phyloP scores from a whole-genome alignment of 2,329 filamentous ascomycete species.

The Diplocarpon rosae region DNA sequence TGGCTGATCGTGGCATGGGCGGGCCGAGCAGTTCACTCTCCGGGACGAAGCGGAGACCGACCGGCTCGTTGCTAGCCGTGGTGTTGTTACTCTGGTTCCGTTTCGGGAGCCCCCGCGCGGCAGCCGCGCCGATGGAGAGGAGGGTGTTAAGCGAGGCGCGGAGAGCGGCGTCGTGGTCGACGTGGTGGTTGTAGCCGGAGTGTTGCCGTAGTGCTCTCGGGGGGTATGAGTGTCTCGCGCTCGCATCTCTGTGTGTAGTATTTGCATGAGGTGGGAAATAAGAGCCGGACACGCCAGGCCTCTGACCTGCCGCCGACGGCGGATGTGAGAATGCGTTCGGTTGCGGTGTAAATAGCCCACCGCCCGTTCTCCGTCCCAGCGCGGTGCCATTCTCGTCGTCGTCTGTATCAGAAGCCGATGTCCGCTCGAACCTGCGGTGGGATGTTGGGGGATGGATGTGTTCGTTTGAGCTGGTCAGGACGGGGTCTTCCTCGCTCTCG shows the following conservation, averaged over 20 bases:
- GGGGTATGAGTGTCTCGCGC: constrained; percentile 26
- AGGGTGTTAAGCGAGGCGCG: constrained; percentile 90
- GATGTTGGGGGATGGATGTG: constrained; percentile 30
- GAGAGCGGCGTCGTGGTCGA: constrained; percentile 86
- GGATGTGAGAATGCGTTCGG: constrained; percentile 90
- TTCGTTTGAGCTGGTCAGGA: constrained; percentile 49
- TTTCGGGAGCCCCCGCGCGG: constrained; percentile 73
- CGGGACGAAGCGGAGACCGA: constrained; percentile 47
- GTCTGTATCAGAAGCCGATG: constrained; percentile 36
- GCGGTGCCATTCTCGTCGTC: constrained; percentile 73
- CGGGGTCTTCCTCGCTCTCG: constrained; percentile 73
- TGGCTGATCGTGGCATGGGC: constrained; percentile 20
- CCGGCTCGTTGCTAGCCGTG: constrained; percentile 23
- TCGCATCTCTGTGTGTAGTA: no score
- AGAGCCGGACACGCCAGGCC: constrained; percentile 30
- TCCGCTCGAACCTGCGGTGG: constrained; percentile 25
- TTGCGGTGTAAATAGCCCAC: constrained; percentile 66
- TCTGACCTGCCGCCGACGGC: constrained; percentile 38
- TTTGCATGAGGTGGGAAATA: constrained; percentile 17
- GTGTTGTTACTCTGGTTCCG: constrained; percentile 26
- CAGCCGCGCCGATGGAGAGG: constrained; percentile 87
- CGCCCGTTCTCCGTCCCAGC: constrained; percentile 41
- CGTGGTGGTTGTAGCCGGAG: constrained; percentile 54
- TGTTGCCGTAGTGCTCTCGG: constrained; percentile 30
- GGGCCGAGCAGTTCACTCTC: constrained; percentile 45